These are phyloP conservation scores for Hirsutella rhossiliensis DNA, from an alignment of 2,329 filamentous ascomycete species.

Conservation along the genomic window DNA sequence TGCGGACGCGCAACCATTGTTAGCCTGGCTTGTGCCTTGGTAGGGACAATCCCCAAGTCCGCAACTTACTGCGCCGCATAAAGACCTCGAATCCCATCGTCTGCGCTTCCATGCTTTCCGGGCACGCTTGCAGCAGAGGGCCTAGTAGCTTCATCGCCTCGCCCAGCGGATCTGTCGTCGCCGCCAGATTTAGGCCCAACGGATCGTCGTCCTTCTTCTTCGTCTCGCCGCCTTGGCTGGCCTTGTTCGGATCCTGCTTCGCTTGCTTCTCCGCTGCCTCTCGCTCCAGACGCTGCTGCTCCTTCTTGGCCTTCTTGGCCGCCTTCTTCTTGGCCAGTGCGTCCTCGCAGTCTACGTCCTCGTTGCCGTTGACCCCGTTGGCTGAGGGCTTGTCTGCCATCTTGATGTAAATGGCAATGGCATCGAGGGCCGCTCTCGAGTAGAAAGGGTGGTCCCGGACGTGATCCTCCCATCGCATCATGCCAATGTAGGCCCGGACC, in stretches of 20 bases:
- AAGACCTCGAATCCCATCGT: constrained; percentile 83
- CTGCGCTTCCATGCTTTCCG: constrained; percentile 72
- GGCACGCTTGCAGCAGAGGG: constrained; percentile 71
- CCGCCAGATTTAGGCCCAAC: constrained; percentile 64
- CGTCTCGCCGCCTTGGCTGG: constrained; percentile 48
- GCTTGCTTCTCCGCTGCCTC: constrained; percentile 68
- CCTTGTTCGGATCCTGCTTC: constrained; percentile 76
- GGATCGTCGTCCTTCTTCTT: constrained; percentile 92
- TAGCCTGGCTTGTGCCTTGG: not conserved
- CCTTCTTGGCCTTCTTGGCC: constrained; percentile 80
- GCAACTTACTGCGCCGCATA: constrained; percentile 61
- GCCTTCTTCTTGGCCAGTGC: constrained; percentile 72
- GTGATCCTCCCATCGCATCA: constrained; percentile 92
- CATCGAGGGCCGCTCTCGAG: constrained; percentile 68
- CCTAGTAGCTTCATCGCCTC: constrained; percentile 80
- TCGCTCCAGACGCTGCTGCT: constrained; percentile 51
- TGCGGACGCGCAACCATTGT: constrained; percentile 19
- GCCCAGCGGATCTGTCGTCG: constrained; percentile 70
- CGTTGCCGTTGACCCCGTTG: constrained; percentile 49
- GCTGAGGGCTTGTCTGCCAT: constrained; percentile 63
- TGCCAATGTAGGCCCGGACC: constrained; percentile 87
- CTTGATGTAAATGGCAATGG: constrained; percentile 67
- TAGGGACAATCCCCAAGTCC: no score
- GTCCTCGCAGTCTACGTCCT: constrained; percentile 39
- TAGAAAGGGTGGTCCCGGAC: constrained; percentile 90